A percentile compares a stretch with the other conserved stretches of the same genome.
Conservation (phyloP, 495 filamentous ascomycete species). For the Neurospora discreta region DNA sequence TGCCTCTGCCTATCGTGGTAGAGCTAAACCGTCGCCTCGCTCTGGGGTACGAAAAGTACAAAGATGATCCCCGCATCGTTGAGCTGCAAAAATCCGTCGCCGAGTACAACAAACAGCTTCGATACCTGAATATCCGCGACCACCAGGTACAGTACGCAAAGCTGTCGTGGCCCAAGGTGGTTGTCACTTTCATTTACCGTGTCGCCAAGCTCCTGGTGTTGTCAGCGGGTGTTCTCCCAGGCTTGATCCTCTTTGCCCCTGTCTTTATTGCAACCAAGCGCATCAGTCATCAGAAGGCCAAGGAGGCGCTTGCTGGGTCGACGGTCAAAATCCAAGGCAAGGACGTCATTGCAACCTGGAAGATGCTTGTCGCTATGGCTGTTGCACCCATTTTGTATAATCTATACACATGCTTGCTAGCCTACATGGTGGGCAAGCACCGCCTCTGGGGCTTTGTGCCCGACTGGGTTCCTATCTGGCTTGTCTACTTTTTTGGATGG, state of each 20-base stretch:
- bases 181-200: constrained; percentile 70
- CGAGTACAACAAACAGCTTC: constrained; percentile 81
- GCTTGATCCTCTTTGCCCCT: constrained; percentile 75
- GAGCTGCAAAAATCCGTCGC: constrained; percentile 66
- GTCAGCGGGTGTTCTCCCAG: constrained; percentile 73
- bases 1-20: constrained; percentile 87
- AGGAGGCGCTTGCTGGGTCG: constrained; percentile 80
- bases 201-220: constrained; percentile 64
- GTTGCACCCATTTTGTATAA: constrained; percentile 82
- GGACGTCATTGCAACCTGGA: constrained; percentile 98
- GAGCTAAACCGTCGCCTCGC: constrained; percentile 92
- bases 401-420: constrained; percentile 62
- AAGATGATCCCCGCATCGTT: constrained; percentile 78
- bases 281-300: constrained; percentile 84
- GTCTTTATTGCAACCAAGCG: constrained; percentile 84
- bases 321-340: constrained; percentile 88
- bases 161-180: constrained; percentile 62
- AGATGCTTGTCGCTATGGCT: constrained; percentile 81
- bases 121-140: constrained; percentile 76
- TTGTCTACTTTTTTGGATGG: constrained; percentile 59
- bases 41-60: constrained; percentile 85
- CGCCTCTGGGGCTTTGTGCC: constrained; percentile 70
- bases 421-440: constrained; percentile 69
- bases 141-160: constrained; percentile 93
- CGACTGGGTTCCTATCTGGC: constrained; percentile 68